phyloP scores from a whole-genome alignment of 176 grass and related monocot genomes.

The Raddia guianensis region DNA sequence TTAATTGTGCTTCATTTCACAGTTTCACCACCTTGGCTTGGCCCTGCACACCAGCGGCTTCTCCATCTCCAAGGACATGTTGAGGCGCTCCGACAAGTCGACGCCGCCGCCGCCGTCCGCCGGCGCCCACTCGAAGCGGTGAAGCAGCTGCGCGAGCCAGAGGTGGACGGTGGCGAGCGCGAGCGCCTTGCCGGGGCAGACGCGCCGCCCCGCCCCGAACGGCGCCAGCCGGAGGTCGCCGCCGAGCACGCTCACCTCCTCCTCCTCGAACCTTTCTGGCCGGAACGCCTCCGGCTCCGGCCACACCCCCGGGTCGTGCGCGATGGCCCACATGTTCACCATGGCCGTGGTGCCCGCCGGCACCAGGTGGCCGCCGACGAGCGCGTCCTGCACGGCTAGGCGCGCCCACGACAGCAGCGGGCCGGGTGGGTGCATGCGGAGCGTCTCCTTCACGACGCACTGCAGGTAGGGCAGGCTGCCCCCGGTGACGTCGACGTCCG shows the following conservation, averaged over 20 bases:
- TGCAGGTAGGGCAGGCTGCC: slow-evolving; percentile 54
- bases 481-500: slow-evolving; percentile 43
- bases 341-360: slow-evolving; percentile 69
- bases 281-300: slow-evolving; percentile 44
- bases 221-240: slow-evolving; percentile 62
- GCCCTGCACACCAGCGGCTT: slow-evolving; percentile 55
- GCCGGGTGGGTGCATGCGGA: slow-evolving; percentile 68
- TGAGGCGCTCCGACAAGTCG: slow-evolving; percentile 58
- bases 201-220: slow-evolving; percentile 49
- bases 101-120: slow-evolving; percentile 15
- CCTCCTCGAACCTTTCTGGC: slow-evolving; percentile 56
- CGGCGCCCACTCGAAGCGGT: slow-evolving; percentile 49
- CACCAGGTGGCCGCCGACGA: slow-evolving; percentile 55
- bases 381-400: slow-evolving; percentile 57
- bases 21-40: neutral
- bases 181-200: slow-evolving; percentile 58
- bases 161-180: slow-evolving; percentile 53
- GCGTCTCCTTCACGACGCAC: slow-evolving; percentile 66
- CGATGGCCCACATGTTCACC: slow-evolving; percentile 86
- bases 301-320: slow-evolving; percentile 56
- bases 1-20: neutral
- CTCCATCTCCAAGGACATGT: slow-evolving; percentile 74
- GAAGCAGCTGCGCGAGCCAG: slow-evolving; percentile 64
- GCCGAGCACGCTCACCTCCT: slow-evolving; percentile 55
- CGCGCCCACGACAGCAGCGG: slow-evolving; percentile 76